Evolutionary conservation across 2,329 filamentous ascomycete genomes (phyloP).

Genomic region (Chrysoporthe cubensis): DNA sequence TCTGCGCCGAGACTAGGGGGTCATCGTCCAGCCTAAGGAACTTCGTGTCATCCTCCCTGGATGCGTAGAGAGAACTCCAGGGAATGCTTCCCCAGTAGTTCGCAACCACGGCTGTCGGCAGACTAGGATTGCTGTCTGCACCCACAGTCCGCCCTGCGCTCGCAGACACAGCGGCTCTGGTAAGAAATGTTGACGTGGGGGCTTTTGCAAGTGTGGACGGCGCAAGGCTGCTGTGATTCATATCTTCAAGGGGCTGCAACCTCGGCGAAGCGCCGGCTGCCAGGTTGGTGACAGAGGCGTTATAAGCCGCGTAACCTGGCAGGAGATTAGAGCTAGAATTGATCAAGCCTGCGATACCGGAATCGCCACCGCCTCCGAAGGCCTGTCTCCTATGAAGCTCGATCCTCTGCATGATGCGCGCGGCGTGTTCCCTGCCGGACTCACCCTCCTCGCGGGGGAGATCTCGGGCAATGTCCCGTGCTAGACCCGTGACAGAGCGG

Average conservation of each 20-base stretch:
- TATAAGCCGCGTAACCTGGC: slow-evolving; percentile 56
- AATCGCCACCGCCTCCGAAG: slow-evolving; percentile 53
- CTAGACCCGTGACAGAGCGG: slow-evolving; percentile 60
- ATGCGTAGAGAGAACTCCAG: slow-evolving; percentile 57
- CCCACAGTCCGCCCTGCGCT: slow-evolving; percentile 75
- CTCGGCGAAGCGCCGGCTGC: slow-evolving; percentile 40
- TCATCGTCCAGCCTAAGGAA: slow-evolving; percentile 37
- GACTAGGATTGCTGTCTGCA: slow-evolving; percentile 59
- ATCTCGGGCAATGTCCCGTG: slow-evolving; percentile 51
- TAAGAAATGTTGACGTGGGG: slow-evolving; percentile 82
- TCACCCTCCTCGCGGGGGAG: slow-evolving; percentile 69
- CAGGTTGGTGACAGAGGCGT: slow-evolving; percentile 32
- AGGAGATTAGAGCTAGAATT: slow-evolving; percentile 81
- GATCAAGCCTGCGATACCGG: slow-evolving; percentile 83
- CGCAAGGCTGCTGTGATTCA: slow-evolving; percentile 68
- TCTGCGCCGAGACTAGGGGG: slow-evolving; percentile 43
- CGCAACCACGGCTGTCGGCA: slow-evolving; percentile 83
- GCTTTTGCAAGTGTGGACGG: slow-evolving; percentile 82
- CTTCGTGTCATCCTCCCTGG: slow-evolving; percentile 32
- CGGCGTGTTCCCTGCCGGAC: slow-evolving; percentile 77
- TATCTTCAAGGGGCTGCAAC: slow-evolving; percentile 47
- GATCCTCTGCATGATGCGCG: slow-evolving; percentile 89
- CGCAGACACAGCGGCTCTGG: slow-evolving; percentile 80
- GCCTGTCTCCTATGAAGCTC: slow-evolving; percentile 84
- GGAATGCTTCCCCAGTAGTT: slow-evolving; percentile 92